Percentiles rank a stretch among this genome's conserved stretches.
Conservation (phyloP, 345 rosid genomes). For the Noccaea caerulescens region DNA sequence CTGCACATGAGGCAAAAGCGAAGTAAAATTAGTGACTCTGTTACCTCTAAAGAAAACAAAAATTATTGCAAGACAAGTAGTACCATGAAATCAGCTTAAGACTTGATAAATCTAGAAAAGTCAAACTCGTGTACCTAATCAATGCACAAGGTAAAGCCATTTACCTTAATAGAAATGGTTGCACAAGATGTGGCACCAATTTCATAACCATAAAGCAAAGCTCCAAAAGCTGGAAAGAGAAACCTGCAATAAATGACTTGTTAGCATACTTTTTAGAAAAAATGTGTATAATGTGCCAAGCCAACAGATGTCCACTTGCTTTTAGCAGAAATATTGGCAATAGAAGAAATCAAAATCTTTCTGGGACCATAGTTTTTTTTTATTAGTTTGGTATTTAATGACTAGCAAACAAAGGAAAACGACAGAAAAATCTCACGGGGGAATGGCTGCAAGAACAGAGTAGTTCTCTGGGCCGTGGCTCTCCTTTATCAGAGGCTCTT, state of each 20-base stretch:
- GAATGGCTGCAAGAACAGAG: constrained; percentile 64
- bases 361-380: constrained; percentile 12
- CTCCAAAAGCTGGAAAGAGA: constrained; percentile 98
- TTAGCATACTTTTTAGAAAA: constrained; percentile 27
- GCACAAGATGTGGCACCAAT: constrained; percentile 98
- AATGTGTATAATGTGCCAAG: constrained; percentile 7
- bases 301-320: constrained; percentile 21
- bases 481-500: constrained; percentile 69
- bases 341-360: neutral
- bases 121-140: neutral
- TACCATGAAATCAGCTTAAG: neutral
- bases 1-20: constrained; percentile 52
- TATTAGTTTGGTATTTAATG: constrained; percentile 5
- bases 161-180: constrained; percentile 74
- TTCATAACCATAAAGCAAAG: constrained; percentile 91
- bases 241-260: constrained; percentile 61
- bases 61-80: too few relatives aligned
- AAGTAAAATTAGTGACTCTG: neutral
- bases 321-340: constrained; percentile 5
- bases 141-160: constrained; percentile 15
- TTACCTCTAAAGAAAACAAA: too few relatives aligned
- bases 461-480: constrained; percentile 55
- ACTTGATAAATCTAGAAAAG: constrained; percentile 1
- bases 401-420: constrained; percentile 17
- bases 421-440: constrained; percentile 62